Percentiles rank a stretch among this genome's conserved stretches.
Evolutionary conservation across 352 stramenopile genomes (phyloP).

Genomic region (Phytophthora brassicae): DNA sequence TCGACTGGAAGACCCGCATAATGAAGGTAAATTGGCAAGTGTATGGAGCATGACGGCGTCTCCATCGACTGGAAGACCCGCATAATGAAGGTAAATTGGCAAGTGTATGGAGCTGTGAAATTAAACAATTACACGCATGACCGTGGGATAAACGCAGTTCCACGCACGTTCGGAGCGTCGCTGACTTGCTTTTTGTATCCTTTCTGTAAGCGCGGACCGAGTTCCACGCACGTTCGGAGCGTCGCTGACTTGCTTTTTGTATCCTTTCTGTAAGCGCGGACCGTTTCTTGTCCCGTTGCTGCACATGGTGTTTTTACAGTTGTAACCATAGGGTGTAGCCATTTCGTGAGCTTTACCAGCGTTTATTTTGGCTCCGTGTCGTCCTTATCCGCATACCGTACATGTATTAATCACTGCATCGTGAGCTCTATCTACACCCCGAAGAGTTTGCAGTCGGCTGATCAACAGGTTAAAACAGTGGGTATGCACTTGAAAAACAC

Average conservation of each 20-base stretch:
- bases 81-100: conserved; percentile 8
- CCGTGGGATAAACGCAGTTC: conserved; percentile 8
- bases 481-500: too few species aligned
- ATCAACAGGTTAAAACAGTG: too few species aligned
- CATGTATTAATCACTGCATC: too few species aligned
- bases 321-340: conserved; percentile 19
- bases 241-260: conserved; percentile 7
- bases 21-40: neutral
- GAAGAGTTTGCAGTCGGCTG: too few species aligned
- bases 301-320: conserved; percentile 2
- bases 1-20: conserved; percentile 27
- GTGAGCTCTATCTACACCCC: too few species aligned
- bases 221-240: conserved; percentile 23
- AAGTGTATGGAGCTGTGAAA: conserved; percentile 3
- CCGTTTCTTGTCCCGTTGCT: neutral
- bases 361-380: neutral
- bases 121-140: neutral
- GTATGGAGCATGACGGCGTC: conserved; percentile 18
- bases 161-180: conserved; percentile 15
- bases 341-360: conserved; percentile 7
- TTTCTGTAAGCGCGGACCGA: neutral
- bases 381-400: neutral
- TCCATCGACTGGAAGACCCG: conserved; percentile 26
- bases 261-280: conserved; percentile 8
- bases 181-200: conserved; percentile 11